Evolutionary conservation across 495 filamentous ascomycete species (phyloP).

Genomic region (Halenospora varia): DNA sequence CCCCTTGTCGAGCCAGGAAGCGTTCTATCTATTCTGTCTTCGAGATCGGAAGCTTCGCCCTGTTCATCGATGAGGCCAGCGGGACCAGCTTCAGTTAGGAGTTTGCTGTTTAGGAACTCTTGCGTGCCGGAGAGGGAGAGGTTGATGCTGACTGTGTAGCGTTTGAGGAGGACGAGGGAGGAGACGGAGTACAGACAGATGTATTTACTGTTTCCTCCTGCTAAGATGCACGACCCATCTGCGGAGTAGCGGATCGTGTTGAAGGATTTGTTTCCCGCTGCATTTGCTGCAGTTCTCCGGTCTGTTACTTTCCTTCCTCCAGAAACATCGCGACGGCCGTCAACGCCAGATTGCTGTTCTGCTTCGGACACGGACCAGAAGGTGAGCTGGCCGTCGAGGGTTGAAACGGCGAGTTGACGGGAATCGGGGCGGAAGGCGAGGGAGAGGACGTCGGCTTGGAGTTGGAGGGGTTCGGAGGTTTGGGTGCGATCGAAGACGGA

Average conservation of each 20-base stretch:
- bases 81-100: slow-evolving; percentile 88
- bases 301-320: slow-evolving; percentile 85
- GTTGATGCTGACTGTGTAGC: slow-evolving; percentile 92
- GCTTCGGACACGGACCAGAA: slow-evolving; percentile 94
- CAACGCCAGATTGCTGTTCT: slow-evolving; percentile 73
- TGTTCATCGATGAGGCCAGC: slow-evolving; percentile 75
- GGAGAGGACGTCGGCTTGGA: slow-evolving; percentile 83
- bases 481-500: slow-evolving; percentile 90
- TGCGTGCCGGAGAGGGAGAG: slow-evolving; percentile 91
- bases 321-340: slow-evolving; percentile 87
- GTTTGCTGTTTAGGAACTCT: slow-evolving; percentile 88
- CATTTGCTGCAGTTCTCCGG: slow-evolving; percentile 85
- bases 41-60: slow-evolving; percentile 84
- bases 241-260: slow-evolving; percentile 83
- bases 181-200: slow-evolving; percentile 92
- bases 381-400: slow-evolving; percentile 86
- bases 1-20: slow-evolving; percentile 82
- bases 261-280: slow-evolving; percentile 84
- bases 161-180: slow-evolving; percentile 86
- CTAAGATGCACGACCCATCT: slow-evolving; percentile 85
- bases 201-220: slow-evolving; percentile 92
- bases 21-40: slow-evolving; percentile 75
- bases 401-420: slow-evolving; percentile 84
- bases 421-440: slow-evolving; percentile 89
- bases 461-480: slow-evolving; percentile 87